These are phyloP conservation scores for Sphaerulina populicola DNA, from an alignment of 2,329 filamentous ascomycete species.

Conservation along the genomic window DNA sequence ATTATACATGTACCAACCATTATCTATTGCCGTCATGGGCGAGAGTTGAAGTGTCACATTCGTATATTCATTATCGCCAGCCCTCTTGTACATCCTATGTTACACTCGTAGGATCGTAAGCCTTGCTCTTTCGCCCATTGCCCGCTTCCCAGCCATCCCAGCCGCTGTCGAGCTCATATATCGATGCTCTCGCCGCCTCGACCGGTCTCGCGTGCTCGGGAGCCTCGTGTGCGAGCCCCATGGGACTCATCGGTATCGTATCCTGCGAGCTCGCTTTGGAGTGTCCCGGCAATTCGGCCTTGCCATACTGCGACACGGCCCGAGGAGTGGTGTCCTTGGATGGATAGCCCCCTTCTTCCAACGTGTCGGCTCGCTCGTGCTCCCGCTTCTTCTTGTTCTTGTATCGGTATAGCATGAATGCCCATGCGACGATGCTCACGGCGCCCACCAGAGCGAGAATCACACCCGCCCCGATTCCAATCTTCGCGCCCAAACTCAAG, in stretches of 20 bases:
- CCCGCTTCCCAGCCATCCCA: conserved; percentile 12
- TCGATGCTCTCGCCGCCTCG: conserved; percentile 12
- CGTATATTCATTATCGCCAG: conserved; percentile 4
- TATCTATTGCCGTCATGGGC: too few relatives aligned
- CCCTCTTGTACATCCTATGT: conserved; percentile 1
- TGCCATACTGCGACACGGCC: conserved; percentile 6
- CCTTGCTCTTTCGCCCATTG: conserved; percentile 13
- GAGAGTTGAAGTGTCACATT: background rate
- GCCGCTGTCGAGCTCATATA: conserved; percentile 16
- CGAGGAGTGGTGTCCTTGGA: background rate
- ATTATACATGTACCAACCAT: too few relatives aligned
- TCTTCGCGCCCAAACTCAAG: background rate
- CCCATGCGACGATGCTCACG: conserved; percentile 9
- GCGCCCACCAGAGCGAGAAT: conserved; percentile 10
- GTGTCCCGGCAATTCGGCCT: conserved; percentile 9
- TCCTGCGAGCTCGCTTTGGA: background rate
- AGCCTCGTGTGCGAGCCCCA: conserved; percentile 2
- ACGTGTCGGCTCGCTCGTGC: conserved; percentile 1
- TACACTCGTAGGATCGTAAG: conserved; percentile 13
- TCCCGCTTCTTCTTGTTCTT: conserved; percentile 3
- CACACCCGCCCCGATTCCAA: conserved; percentile 7
- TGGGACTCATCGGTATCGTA: conserved; percentile 2
- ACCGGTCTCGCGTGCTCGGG: conserved; percentile 4
- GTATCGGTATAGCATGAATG: conserved; percentile 8
- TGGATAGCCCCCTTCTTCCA: background rate